These are phyloP conservation scores for Boletus tomentosulus DNA, from an alignment of 768 basidiomycete genomes.

Conservation along the genomic window DNA sequence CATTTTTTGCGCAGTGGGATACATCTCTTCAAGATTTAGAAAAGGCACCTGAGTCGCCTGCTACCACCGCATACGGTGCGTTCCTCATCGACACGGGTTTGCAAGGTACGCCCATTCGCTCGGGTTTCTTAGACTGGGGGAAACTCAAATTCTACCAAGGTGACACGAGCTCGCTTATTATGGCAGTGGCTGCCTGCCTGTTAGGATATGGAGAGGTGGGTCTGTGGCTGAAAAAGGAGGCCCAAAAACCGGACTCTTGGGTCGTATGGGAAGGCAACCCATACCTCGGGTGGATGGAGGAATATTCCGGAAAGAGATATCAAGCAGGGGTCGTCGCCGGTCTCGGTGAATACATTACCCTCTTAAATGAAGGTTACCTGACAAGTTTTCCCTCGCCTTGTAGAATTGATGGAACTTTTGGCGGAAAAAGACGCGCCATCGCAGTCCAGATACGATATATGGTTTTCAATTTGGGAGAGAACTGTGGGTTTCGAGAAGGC, in stretches of 20 bases:
- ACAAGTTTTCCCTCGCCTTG: not conserved
- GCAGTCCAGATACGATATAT: not conserved
- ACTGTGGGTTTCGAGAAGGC: not conserved
- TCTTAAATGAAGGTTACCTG: not conserved
- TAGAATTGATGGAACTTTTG: not conserved
- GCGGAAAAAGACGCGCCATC: not conserved
- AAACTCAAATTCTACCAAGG: not conserved
- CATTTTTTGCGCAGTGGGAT: not conserved
- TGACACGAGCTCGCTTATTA: not conserved
- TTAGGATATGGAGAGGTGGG: not conserved
- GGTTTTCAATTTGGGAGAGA: not conserved
- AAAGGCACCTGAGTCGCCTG: not conserved
- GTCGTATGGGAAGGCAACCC: not conserved
- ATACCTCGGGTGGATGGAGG: not conserved
- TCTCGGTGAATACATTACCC: not conserved
- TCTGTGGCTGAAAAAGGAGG: not conserved
- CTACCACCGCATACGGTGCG: not conserved
- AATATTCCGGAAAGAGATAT: not conserved
- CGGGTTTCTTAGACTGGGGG: too few species aligned
- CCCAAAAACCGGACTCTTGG: not conserved
- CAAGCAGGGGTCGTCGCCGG: not conserved
- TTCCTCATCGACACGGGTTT: not conserved
- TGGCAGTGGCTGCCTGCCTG: not conserved
- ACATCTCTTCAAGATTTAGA: not conserved
- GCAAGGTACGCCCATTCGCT: not conserved